Conservation (phyloP, 139 green algal species). For the Volvox reticuliferus region DNA sequence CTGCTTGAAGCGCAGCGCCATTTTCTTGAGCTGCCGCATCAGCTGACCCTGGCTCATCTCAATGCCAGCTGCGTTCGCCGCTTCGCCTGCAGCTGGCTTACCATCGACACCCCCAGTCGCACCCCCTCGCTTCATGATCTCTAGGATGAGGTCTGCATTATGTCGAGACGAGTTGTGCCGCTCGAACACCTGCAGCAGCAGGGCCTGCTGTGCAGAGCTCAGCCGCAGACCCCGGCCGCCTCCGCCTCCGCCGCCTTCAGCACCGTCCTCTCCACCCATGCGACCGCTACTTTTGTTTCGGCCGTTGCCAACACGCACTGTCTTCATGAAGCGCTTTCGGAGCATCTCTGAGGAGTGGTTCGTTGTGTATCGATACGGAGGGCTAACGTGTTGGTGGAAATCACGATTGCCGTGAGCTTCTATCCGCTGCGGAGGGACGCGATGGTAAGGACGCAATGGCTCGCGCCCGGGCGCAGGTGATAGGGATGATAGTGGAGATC, state of each 20-base stretch:
- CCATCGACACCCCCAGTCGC: background rate
- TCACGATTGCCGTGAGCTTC: too few species aligned
- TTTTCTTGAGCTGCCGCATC: constrained; percentile 43
- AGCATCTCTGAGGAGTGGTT: constrained; percentile 32
- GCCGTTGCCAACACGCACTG: constrained; percentile 35
- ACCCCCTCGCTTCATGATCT: constrained; percentile 1
- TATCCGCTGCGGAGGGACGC: too few species aligned
- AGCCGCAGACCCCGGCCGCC: constrained; percentile 32
- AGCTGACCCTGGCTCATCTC: constrained; percentile 40
- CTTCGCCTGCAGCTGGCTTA: background rate
- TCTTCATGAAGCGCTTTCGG: constrained; percentile 45
- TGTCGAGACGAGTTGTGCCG: constrained; percentile 45
- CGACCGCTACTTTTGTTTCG: constrained; percentile 30
- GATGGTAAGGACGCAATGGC: too few species aligned
- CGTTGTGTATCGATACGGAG: background rate
- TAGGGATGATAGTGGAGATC: too few species aligned
- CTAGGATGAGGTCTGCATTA: constrained; percentile 49
- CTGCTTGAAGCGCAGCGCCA: constrained; percentile 58
- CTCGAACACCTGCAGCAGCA: constrained; percentile 53
- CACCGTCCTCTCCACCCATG: background rate
- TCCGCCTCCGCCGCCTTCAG: background rate
- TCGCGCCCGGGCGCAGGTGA: too few species aligned
- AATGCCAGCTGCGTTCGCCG: background rate
- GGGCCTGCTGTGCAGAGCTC: background rate
- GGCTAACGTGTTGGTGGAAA: too few species aligned